Conservation (phyloP, 192 early-diverging fungal genomes). For the Coemansia sp. region DNA sequence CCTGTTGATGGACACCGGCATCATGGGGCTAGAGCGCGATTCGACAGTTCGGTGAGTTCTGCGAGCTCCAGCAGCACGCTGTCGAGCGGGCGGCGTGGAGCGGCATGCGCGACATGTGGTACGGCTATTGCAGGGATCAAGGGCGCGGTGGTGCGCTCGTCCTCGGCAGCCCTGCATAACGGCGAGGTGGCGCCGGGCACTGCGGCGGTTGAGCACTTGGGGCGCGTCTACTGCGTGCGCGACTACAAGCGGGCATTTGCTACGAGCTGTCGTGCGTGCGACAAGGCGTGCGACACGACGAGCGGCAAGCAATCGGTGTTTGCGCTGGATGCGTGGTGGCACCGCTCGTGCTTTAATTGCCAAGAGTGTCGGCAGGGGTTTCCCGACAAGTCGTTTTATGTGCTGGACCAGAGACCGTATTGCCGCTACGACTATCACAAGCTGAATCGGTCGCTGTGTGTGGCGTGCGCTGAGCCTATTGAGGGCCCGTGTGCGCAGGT, state of each 20-base stretch:
- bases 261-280: conserved; percentile 29
- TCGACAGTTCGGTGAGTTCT: conserved; percentile 52
- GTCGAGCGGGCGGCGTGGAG: conserved; percentile 20
- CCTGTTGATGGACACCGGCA: conserved; percentile 10
- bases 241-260: conserved; percentile 20
- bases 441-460: conserved; percentile 84
- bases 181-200: conserved; percentile 29
- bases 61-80: conserved; percentile 53
- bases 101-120: conserved; percentile 42
- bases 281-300: conserved; percentile 30
- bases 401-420: conserved; percentile 83
- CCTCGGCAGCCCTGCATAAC: conserved; percentile 14
- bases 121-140: conserved; percentile 7
- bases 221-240: conserved; percentile 47
- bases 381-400: conserved; percentile 76
- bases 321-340: conserved; percentile 69
- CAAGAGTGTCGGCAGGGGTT: conserved; percentile 71
- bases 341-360: conserved; percentile 66
- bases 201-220: conserved; percentile 42
- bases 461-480: conserved; percentile 77
- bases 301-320: conserved; percentile 52
- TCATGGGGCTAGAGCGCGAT: conserved; percentile 21
- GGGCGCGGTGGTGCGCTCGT: conserved; percentile 26
- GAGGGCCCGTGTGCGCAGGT: conserved; percentile 92
- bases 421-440: conserved; percentile 88